Evolutionary conservation across 1,139 yeast species (phyloP), one percentile per base, ranked within the genome.

Genomic region (Zygoascus sp.): DNA sequence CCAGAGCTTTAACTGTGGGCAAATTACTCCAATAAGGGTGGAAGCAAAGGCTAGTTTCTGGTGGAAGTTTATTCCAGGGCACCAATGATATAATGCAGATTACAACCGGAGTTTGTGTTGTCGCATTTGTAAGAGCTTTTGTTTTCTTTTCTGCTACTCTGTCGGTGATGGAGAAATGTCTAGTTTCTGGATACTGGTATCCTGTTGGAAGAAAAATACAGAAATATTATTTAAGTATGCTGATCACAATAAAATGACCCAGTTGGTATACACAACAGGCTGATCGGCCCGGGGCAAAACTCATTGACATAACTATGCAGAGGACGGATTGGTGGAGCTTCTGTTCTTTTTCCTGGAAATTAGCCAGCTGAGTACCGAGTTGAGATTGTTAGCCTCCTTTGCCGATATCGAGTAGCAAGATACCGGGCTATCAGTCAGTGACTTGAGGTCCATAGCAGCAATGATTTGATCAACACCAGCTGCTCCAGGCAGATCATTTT

Each of bases 401-500:
- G 66, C 72, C 6, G 69, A 64, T 27, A 68, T 64, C n/a, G 69
- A 65, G 48, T 67, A 67, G 54, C 71, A 67, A 13, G 67, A 57
- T 13, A 68, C 67, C 40, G 64, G 69, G 34, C 70, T 54, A 42
- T 63, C 65, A 28, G 56, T 57, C 32, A 67, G 63, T 11, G 58
- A 48, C 43, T 61, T 59, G 35, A 67, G 55, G 38, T 64, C 68
- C 54, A 68, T 53, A 27, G 46, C 45, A 28, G 61, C 61, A 41
- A 67, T 64, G 35, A 65, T 60, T 36, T 62, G 57, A 47, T 68
- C 72, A 15, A 66, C 70, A 5, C 55, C 52, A 30, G 60, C 51
- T 3, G 69, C 65, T 25, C 56, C 65, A 6, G 57, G 51, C 41
- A 67, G 51, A 50, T 67, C 72, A 42, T 68, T 67, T 53, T 67